phyloP scores from a whole-genome alignment of 2,329 filamentous ascomycete genomes.

The Coniochaeta hoffmannii region DNA sequence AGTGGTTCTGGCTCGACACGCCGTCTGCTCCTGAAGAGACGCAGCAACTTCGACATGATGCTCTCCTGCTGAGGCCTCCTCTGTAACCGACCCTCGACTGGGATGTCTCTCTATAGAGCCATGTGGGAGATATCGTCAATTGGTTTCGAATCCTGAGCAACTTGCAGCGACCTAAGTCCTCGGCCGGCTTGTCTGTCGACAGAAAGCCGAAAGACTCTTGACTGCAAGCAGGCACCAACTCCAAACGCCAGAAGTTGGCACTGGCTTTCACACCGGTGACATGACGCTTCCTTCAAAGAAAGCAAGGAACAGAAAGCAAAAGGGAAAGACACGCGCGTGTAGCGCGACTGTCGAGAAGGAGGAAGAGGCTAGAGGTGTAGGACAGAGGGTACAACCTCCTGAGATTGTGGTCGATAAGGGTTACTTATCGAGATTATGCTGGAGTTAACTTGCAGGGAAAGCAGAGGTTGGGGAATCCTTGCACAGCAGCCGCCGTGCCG shows the following conservation, averaged over 20 bases:
- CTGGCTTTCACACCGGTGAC: background rate
- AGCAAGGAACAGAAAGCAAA: background rate
- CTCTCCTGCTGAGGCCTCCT: background rate
- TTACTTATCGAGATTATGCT: slow-evolving; percentile 1
- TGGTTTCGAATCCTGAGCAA: background rate
- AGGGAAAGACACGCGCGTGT: slow-evolving; percentile 9
- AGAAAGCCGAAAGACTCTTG: background rate
- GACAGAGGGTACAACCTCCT: slow-evolving; percentile 1
- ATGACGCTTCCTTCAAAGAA: background rate
- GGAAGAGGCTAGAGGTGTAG: slow-evolving; percentile 1
- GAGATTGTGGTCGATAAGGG: slow-evolving; percentile 2
- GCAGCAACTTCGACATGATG: slow-evolving; percentile 1
- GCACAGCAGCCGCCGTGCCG: background rate
- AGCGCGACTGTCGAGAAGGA: slow-evolving; percentile 11
- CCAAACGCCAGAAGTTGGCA: background rate
- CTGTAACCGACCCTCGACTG: background rate
- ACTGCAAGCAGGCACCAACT: background rate
- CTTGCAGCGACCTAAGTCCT: background rate
- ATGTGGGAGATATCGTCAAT: background rate
- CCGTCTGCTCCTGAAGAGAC: background rate
- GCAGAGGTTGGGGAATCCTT: background rate
- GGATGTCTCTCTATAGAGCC: background rate
- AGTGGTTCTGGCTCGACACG: slow-evolving; percentile 1
- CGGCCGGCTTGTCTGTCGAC: background rate
- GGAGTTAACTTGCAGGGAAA: background rate